phyloP scores from a whole-genome alignment of 1,139 yeast species.

The Lodderomyces pseudojiufengensis region DNA sequence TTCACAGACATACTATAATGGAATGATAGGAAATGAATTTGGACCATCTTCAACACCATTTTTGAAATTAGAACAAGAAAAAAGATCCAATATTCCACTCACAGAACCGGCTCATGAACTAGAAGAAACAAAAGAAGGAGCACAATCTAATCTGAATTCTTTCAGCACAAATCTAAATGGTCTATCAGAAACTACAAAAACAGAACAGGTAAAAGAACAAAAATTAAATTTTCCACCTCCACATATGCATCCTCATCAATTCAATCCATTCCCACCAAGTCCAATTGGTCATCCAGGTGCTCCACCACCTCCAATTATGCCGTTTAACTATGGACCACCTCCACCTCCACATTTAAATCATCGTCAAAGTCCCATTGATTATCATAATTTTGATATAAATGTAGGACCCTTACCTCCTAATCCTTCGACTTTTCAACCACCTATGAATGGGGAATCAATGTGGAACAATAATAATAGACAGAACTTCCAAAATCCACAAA shows the following conservation, averaged over 20 bases:
- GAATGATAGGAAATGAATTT: no score
- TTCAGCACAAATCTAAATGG: not conserved
- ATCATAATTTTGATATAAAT: constrained; percentile 8
- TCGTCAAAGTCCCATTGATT: constrained; percentile 10
- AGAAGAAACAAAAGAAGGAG: no score
- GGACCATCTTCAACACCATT: no score
- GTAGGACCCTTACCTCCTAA: not conserved
- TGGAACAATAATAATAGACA: constrained; percentile 1
- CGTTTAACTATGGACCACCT: constrained; percentile 4
- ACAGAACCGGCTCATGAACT: constrained; percentile 43
- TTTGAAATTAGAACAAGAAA: no score
- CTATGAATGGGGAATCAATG: not conserved
- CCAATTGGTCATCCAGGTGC: constrained; percentile 2
- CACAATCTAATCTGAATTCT: constrained; percentile 9
- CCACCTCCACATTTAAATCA: constrained; percentile 5
- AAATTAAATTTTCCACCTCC: constrained; percentile 7
- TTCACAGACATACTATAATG: no score
- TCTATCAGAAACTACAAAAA: not conserved
- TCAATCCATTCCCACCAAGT: constrained; percentile 10
- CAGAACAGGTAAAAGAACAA: not conserved
- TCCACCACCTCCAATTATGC: constrained; percentile 5
- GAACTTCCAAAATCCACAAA: not conserved
- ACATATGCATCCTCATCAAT: constrained; percentile 15
- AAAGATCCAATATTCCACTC: constrained; percentile 27
- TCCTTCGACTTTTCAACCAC: not conserved